These are phyloP conservation scores for Acanthochlamys bracteata DNA, from an alignment of 106 monocot genomes.

Conservation along the genomic window DNA sequence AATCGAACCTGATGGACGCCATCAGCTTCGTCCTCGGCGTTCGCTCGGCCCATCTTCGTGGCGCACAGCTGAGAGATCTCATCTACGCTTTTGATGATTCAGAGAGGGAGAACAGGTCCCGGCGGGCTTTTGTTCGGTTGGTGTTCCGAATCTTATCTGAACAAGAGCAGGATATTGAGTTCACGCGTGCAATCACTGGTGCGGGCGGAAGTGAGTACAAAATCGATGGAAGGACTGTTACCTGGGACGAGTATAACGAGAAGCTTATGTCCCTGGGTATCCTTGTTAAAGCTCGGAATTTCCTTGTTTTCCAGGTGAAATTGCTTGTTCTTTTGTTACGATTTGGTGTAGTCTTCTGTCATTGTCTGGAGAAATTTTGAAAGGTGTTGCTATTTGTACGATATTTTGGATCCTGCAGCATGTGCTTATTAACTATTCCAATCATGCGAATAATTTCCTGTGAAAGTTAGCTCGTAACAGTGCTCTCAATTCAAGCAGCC, in stretches of 20 bases:
- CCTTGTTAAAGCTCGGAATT: slow-evolving; percentile 95
- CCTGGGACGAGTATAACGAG: slow-evolving; percentile 80
- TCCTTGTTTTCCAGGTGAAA: slow-evolving; percentile 89
- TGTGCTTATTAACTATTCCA: no score
- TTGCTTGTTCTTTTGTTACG: no score
- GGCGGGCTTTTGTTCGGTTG: slow-evolving; percentile 79
- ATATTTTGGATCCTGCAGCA: no score
- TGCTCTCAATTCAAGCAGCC: no score
- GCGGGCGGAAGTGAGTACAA: slow-evolving; percentile 82
- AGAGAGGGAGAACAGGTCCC: slow-evolving; percentile 72
- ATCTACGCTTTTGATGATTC: slow-evolving; percentile 78
- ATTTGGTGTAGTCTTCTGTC: no score
- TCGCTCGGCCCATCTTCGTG: slow-evolving; percentile 81
- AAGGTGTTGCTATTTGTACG: no score
- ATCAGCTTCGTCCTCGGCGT: slow-evolving; percentile 99
- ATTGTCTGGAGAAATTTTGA: no score
- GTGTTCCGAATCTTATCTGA: slow-evolving; percentile 43
- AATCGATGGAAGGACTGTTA: slow-evolving; percentile 61
- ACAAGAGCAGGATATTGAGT: slow-evolving; percentile 55
- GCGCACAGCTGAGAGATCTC: slow-evolving; percentile 87
- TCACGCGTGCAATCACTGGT: slow-evolving; percentile 75
- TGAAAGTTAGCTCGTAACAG: no score
- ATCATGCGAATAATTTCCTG: no score
- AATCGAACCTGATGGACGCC: slow-evolving; percentile 99
- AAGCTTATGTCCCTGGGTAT: slow-evolving; percentile 83